Base-by-base conservation (phyloP, 805 yeast genomes). In the Clavispora fructus region DNA sequence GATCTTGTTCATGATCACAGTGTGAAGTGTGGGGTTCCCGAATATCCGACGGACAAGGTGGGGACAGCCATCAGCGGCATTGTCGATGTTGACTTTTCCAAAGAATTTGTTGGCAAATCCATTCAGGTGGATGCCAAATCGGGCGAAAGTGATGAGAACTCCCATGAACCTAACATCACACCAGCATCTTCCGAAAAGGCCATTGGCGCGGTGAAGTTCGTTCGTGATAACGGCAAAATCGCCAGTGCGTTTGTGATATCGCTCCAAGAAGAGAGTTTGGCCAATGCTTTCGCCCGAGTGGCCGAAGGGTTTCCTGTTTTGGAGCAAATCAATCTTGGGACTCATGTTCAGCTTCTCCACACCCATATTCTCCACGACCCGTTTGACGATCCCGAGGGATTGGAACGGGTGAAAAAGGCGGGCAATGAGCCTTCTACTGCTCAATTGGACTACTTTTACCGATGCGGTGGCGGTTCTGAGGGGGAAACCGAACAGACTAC, bases 361-460 rank as follows among this genome's bases (percentile, higher is more conserved):
- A 70, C 77, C 0, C 71, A 71, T 53, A 58, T 80, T 3, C 53
- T 82, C 8, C 71, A 77, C 38, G 84, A 82, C 56, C 86, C 86
- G 6, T 79, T 72, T 54, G 65, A 63, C 0, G 75, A 73, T 33
- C 60, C 64, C 3, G 44, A 37, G 8, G 35, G 35, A 2, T 19
- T 41, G 27, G 42, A 19, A 13, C 23, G 10, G 5, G 27, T 30
- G 12, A 50, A 9, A 59, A 53, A 1, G 45, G 10, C 62, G 3
- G 29, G 6, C 8, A 6, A 6, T 2, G 17, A n/a, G n/a, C 35
- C 35, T 4, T n/a, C 35, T 7, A 3, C 13, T 6, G 35, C 7
- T 14, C 35, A 31, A n/a, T 31, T 31, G 35, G 35, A 31, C 14
- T 31, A 31, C 17, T 31, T 31, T 14, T 14, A 14, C 17, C 16